Conservation (phyloP, 768 basidiomycete species). For the Mycena vulgaris region DNA sequence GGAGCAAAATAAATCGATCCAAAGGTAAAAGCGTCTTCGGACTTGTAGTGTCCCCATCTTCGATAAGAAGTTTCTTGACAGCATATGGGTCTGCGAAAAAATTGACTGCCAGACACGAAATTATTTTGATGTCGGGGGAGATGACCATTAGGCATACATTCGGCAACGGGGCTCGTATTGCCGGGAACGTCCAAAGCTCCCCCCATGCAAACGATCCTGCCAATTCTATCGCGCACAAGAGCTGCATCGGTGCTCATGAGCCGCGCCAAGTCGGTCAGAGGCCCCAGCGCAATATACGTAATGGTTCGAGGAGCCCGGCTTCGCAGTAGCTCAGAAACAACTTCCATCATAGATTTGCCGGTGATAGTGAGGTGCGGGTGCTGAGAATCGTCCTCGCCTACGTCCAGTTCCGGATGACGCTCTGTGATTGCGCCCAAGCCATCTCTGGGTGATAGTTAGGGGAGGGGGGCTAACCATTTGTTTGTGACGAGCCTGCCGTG, state of each 20-base stretch:
- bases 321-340: slow-evolving; percentile 69
- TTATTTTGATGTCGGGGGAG: slow-evolving; percentile 12
- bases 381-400: slow-evolving; percentile 41
- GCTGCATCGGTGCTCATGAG: slow-evolving; percentile 70
- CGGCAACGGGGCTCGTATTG: slow-evolving; percentile 85
- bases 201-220: slow-evolving; percentile 92
- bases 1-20: slow-evolving; percentile 77
- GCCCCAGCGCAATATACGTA: slow-evolving; percentile 82
- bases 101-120: slow-evolving; percentile 67
- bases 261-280: slow-evolving; percentile 85
- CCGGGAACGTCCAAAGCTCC: slow-evolving; percentile 94
- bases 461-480: slow-evolving; percentile 2
- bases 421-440: slow-evolving; percentile 74
- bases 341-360: slow-evolving; percentile 64
- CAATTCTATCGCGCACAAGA: slow-evolving; percentile 71
- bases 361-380: slow-evolving; percentile 65
- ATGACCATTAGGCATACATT: slow-evolving; percentile 70
- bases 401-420: slow-evolving; percentile 77
- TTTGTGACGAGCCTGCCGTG: slow-evolving; percentile 73
- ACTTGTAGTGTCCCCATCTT: slow-evolving; percentile 26
- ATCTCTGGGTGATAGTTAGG: slow-evolving; percentile 62
- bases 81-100: slow-evolving; percentile 92
- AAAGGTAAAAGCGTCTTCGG: slow-evolving; percentile 67
- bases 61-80: slow-evolving; percentile 75
- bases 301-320: slow-evolving; percentile 66